Conservation (phyloP, 164 flowering plant genomes). For the Stephania yunnanensis region DNA sequence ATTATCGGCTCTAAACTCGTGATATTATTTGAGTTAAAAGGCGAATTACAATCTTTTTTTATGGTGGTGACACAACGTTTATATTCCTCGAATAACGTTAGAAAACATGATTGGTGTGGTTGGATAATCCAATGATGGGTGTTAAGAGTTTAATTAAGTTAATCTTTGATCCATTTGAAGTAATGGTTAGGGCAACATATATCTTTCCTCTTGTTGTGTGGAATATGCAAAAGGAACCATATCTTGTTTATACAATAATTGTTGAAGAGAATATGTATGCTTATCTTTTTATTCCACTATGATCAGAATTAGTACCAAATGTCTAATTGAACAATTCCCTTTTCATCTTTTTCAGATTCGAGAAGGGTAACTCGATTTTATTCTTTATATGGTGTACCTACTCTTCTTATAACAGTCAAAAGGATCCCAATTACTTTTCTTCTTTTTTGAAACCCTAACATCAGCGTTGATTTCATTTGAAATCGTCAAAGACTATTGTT, state of each 20-base stretch:
- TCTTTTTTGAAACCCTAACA: too few relatives aligned
- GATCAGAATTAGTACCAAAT: slow-evolving; percentile 4
- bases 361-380: neutral
- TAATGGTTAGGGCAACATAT: neutral
- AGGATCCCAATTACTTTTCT: too few relatives aligned
- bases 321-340: neutral
- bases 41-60: too few relatives aligned
- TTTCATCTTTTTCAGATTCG: neutral
- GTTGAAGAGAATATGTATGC: slow-evolving; percentile 11
- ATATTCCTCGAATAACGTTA: too few relatives aligned
- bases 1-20: too few relatives aligned
- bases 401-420: too few relatives aligned
- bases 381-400: too few relatives aligned
- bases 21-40: too few relatives aligned
- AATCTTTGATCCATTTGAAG: neutral
- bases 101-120: neutral
- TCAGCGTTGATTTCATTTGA: too few relatives aligned
- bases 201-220: neutral
- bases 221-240: slow-evolving; percentile 14
- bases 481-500: too few relatives aligned
- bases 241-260: neutral
- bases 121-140: neutral
- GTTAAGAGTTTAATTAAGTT: neutral
- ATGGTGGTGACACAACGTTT: too few relatives aligned
- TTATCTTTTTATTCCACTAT: slow-evolving; percentile 3